A percentile compares a stretch with the other conserved stretches of the same genome.
phyloP scores from a whole-genome alignment of 1,284 basidiomycete genomes.

The Wolfiporia cocos region DNA sequence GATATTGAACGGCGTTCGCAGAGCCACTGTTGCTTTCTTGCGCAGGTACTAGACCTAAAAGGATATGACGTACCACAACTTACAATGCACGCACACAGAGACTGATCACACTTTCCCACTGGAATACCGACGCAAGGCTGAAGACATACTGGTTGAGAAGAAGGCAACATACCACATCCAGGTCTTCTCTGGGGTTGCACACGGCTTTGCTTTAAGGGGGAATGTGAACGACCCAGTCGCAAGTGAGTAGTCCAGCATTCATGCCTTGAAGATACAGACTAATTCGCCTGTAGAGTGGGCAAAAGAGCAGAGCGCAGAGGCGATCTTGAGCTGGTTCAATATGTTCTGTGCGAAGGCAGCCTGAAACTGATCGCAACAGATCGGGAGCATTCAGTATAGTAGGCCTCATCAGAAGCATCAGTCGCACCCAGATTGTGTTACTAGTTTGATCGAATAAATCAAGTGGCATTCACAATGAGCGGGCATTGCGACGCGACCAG shows the following conservation, averaged over 20 bases:
- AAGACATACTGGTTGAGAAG: conserved; percentile 36
- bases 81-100: conserved; percentile 25
- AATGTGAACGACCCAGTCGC: conserved; percentile 31
- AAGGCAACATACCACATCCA: conserved; percentile 42
- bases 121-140: conserved; percentile 37
- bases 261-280: background rate
- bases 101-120: conserved; percentile 37
- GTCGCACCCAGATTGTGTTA: too few species aligned
- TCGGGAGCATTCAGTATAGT: too few species aligned
- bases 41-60: conserved; percentile 32
- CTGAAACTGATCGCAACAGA: background rate
- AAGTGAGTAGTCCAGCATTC: conserved; percentile 29
- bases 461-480: too few species aligned
- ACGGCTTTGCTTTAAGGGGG: conserved; percentile 39
- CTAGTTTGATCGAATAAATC: too few species aligned
- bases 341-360: conserved; percentile 2
- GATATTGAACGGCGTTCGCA: too few species aligned
- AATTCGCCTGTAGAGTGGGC: conserved; percentile 41
- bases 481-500: too few species aligned
- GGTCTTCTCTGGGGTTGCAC: conserved; percentile 41
- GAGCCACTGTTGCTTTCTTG: conserved; percentile 48
- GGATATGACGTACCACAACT: background rate
- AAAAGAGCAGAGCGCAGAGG: conserved; percentile 48
- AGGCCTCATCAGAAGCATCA: too few species aligned
- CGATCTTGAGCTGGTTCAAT: conserved; percentile 25